These are phyloP conservation scores for Dacryopinax primogenitus DNA, from an alignment of 768 basidiomycete species.

Conservation along the genomic window DNA sequence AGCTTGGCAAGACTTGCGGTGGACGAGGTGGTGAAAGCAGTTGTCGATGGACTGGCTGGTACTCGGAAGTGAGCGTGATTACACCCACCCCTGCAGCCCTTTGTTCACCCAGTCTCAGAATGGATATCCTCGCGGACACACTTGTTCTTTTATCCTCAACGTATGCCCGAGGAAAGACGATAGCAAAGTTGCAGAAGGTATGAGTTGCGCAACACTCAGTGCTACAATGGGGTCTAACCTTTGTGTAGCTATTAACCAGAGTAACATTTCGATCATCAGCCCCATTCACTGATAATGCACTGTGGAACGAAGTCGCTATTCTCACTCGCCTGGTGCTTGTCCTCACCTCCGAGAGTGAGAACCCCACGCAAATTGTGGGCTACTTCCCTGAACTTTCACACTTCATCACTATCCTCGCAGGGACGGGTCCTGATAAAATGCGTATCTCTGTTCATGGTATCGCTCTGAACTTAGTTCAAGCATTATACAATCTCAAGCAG, in stretches of 20 bases:
- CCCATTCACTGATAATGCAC: slow-evolving; percentile 52
- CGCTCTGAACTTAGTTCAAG: slow-evolving; percentile 69
- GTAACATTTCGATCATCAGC: slow-evolving; percentile 51
- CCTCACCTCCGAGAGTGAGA: slow-evolving; percentile 53
- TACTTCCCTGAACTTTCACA: slow-evolving; percentile 77
- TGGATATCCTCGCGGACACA: slow-evolving; percentile 58
- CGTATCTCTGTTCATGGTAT: slow-evolving; percentile 74
- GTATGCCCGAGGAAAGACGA: slow-evolving; percentile 61
- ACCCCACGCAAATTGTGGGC: slow-evolving; percentile 53
- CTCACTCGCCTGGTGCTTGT: slow-evolving; percentile 62
- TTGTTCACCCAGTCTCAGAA: neutral
- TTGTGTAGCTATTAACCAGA: slow-evolving; percentile 52
- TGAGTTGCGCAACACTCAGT: slow-evolving; percentile 14
- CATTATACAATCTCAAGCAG: slow-evolving; percentile 43
- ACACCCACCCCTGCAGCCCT: neutral
- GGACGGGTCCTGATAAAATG: slow-evolving; percentile 57
- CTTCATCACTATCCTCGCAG: slow-evolving; percentile 62
- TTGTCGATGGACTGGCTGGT: slow-evolving; percentile 70
- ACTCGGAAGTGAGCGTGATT: slow-evolving; percentile 41
- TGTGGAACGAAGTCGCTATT: slow-evolving; percentile 72
- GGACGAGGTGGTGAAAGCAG: slow-evolving; percentile 68
- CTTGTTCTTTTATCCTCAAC: slow-evolving; percentile 64
- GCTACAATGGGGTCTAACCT: neutral
- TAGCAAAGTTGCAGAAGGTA: slow-evolving; percentile 71
- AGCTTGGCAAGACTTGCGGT: slow-evolving; percentile 57